Percentiles rank a stretch among this genome's conserved stretches.
These are phyloP conservation scores for Tolypocladium ovalisporum DNA, from an alignment of 2,329 filamentous ascomycete species.

Conservation along the genomic window DNA sequence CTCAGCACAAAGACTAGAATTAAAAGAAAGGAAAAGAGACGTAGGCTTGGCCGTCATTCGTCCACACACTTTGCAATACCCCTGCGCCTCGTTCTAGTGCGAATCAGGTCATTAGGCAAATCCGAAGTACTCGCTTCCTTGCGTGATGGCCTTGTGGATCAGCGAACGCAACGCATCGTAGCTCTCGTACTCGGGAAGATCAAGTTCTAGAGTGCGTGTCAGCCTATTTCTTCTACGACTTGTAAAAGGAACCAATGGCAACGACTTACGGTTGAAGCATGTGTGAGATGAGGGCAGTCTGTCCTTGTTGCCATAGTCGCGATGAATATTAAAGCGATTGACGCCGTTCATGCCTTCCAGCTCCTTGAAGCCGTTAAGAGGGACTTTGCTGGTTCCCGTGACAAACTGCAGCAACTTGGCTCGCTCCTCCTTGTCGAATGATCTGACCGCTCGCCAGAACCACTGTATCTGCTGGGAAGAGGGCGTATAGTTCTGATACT, in stretches of 20 bases:
- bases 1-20: not conserved
- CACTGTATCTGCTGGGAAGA: conserved; percentile 96
- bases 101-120: conserved; percentile 60
- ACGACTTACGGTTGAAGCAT: conserved; percentile 88
- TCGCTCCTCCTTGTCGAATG: conserved; percentile 97
- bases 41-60: not conserved
- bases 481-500: conserved; percentile 94
- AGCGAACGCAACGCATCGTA: conserved; percentile 85
- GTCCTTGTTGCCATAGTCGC: conserved; percentile 94
- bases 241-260: not conserved
- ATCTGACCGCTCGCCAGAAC: conserved; percentile 97
- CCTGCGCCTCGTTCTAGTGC: conserved; percentile 2
- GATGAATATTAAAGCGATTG: conserved; percentile 96
- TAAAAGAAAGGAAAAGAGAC: not conserved
- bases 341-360: conserved; percentile 98
- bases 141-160: conserved; percentile 91
- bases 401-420: conserved; percentile 97
- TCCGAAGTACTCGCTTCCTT: conserved; percentile 93
- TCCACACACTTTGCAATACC: conserved; percentile 1
- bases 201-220: conserved; percentile 59
- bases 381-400: conserved; percentile 95
- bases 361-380: conserved; percentile 97
- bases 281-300: conserved; percentile 93
- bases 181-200: conserved; percentile 94
- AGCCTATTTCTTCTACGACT: not conserved